Percentiles rank a stretch among this genome's conserved stretches.
Evolutionary conservation across 768 basidiomycete genomes (phyloP).

Genomic region (Agrocybe pediades): DNA sequence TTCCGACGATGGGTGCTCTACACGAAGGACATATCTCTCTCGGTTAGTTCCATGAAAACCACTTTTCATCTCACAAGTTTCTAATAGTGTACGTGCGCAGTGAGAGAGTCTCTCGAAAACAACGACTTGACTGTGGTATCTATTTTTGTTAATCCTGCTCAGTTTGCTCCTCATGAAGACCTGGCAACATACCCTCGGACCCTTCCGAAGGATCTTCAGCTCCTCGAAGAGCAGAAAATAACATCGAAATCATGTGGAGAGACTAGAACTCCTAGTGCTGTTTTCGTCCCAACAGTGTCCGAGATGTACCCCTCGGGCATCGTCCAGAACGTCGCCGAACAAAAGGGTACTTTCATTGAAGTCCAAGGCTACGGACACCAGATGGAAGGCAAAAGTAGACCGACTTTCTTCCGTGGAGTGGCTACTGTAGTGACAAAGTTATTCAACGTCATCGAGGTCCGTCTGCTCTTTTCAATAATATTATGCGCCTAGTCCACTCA

Average conservation of each 20-base stretch:
- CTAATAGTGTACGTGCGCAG: constrained; percentile 40
- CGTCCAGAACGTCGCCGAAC: constrained; percentile 67
- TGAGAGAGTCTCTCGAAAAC: constrained; percentile 69
- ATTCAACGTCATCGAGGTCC: constrained; percentile 88
- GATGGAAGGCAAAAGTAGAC: constrained; percentile 89
- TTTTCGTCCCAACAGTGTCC: constrained; percentile 77
- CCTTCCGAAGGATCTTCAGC: constrained; percentile 69
- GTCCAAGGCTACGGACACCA: constrained; percentile 89
- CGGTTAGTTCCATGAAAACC: constrained; percentile 50
- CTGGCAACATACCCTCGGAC: constrained; percentile 90
- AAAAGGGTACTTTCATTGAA: constrained; percentile 89
- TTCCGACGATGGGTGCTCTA: constrained; percentile 98
- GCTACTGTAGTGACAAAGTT: constrained; percentile 94
- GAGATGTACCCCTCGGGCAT: constrained; percentile 97
- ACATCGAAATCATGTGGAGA: not conserved
- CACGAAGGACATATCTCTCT: constrained; percentile 93
- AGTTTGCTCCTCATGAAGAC: constrained; percentile 97
- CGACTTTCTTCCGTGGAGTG: constrained; percentile 94
- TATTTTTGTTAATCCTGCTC: constrained; percentile 97
- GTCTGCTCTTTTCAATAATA: not conserved
- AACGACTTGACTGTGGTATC: constrained; percentile 91
- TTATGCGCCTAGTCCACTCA: not conserved
- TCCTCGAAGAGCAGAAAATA: constrained; percentile 43
- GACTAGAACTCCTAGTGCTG: constrained; percentile 51
- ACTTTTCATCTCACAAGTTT: not conserved